Evolutionary conservation across 139 green algal species (phyloP).

Genomic region (Chlorella sp.): DNA sequence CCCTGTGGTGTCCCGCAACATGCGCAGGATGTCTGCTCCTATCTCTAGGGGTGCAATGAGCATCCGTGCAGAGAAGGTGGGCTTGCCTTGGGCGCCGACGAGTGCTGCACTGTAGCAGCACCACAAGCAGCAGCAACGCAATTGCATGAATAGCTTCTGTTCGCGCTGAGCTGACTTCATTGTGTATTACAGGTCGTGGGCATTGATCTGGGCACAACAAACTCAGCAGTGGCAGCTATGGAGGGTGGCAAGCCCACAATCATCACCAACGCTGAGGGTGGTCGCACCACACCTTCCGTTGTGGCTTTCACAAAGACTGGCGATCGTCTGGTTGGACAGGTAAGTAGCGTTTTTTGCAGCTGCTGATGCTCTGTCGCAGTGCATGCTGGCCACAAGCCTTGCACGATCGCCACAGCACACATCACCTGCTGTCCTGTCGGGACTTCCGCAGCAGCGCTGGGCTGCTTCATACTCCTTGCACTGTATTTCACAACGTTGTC

Average conservation of each 20-base stretch:
- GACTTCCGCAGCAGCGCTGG: no score
- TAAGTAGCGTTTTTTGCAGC: conserved; percentile 10
- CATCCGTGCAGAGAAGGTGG: not conserved
- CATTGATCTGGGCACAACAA: conserved; percentile 91
- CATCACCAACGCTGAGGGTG: conserved; percentile 96
- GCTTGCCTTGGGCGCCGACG: not conserved
- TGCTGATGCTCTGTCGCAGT: not conserved
- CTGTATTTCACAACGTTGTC: no score
- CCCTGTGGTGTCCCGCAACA: no score
- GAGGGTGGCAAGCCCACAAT: conserved; percentile 94
- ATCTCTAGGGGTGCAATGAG: not conserved
- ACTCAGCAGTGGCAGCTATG: conserved; percentile 90
- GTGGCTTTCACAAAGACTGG: conserved; percentile 94
- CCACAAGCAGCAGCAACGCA: not conserved
- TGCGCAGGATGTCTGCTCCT: no score
- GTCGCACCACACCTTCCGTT: conserved; percentile 94
- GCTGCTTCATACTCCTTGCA: no score
- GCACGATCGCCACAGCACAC: no score
- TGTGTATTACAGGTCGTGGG: conserved; percentile 54
- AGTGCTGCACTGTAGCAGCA: not conserved
- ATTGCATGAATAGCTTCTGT: not conserved
- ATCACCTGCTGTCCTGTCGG: no score
- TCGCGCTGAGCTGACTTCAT: not conserved
- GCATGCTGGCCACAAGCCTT: no score
- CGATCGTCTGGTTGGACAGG: conserved; percentile 95